A percentile compares a stretch with the other conserved stretches of the same genome.
Conservation (phyloP, 352 stramenopile species). For the Phytopythium litorale region DNA sequence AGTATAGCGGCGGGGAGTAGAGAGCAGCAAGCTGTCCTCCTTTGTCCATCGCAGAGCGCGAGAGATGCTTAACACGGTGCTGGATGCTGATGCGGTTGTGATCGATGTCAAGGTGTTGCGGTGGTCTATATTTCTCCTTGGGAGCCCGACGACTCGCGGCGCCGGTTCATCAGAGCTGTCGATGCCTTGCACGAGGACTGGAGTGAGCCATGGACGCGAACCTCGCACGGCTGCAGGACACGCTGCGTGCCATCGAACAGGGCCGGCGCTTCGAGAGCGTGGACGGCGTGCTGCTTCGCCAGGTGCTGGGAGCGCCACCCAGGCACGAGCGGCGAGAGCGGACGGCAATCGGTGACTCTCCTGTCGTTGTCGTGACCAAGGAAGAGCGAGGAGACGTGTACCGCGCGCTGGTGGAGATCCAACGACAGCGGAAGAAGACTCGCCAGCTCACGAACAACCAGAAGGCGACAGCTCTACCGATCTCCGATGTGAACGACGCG, state of each 20-base stretch:
- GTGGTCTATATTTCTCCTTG: not conserved
- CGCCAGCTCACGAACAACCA: not conserved
- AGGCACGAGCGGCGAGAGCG: not conserved
- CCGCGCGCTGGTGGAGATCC: constrained; percentile 32
- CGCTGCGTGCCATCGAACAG: constrained; percentile 52
- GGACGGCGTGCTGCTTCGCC: constrained; percentile 43
- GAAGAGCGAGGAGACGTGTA: constrained; percentile 31
- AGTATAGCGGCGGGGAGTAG: not conserved
- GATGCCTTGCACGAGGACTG: not conserved
- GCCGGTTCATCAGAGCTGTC: not conserved
- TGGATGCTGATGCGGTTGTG: not conserved
- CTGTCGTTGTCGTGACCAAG: constrained; percentile 10
- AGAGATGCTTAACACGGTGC: not conserved
- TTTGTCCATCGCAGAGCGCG: not conserved
- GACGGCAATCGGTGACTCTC: not conserved
- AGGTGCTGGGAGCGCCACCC: constrained; percentile 25
- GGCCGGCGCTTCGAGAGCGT: constrained; percentile 42
- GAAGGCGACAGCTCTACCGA: not conserved
- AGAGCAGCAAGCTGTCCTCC: not conserved
- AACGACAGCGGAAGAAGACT: constrained; percentile 13
- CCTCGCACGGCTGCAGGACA: constrained; percentile 37
- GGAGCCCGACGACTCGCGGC: not conserved
- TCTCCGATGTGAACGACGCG: not conserved
- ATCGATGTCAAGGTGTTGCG: not conserved
- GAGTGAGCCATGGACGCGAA: constrained; percentile 8